These are phyloP conservation scores for Podila minutissima DNA, from an alignment of 192 early-diverging fungal species.

Conservation along the genomic window DNA sequence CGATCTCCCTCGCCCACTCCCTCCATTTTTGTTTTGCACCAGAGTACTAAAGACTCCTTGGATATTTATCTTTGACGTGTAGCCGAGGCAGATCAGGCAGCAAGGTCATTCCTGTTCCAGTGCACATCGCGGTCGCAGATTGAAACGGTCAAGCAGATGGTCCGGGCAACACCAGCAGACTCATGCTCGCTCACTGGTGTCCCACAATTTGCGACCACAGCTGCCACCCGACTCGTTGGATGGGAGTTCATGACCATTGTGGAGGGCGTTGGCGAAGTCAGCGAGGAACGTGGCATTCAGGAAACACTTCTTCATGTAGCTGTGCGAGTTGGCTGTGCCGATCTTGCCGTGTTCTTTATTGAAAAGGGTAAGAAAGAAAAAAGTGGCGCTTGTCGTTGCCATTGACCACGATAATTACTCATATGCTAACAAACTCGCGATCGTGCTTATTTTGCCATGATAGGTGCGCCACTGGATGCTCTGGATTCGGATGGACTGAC, in stretches of 20 bases:
- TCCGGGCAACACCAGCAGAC: slow-evolving; percentile 30
- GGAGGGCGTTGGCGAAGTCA: slow-evolving; percentile 50
- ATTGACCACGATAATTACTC: neutral
- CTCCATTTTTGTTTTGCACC: too few relatives aligned
- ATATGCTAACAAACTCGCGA: neutral
- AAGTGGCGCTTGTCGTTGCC: neutral
- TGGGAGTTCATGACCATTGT: slow-evolving; percentile 52
- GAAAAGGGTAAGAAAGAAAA: slow-evolving; percentile 19
- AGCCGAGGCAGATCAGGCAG: slow-evolving; percentile 47
- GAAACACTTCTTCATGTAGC: slow-evolving; percentile 54
- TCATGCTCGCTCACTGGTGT: slow-evolving; percentile 43
- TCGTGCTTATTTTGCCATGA: neutral
- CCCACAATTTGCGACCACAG: slow-evolving; percentile 35
- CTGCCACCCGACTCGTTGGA: slow-evolving; percentile 47
- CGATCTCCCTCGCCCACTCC: neutral
- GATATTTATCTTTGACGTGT: neutral
- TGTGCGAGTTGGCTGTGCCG: slow-evolving; percentile 45
- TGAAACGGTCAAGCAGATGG: slow-evolving; percentile 49
- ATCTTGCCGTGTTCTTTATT: slow-evolving; percentile 42
- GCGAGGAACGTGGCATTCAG: slow-evolving; percentile 45
- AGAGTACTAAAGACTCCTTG: too few relatives aligned
- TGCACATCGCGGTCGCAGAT: slow-evolving; percentile 44
- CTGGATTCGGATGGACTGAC: slow-evolving; percentile 50
- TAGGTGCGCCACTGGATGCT: slow-evolving; percentile 50
- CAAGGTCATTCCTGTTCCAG: slow-evolving; percentile 48